Evolutionary conservation across 148 eudicot species (phyloP).

Genomic region (Heliosperma pusillum): DNA sequence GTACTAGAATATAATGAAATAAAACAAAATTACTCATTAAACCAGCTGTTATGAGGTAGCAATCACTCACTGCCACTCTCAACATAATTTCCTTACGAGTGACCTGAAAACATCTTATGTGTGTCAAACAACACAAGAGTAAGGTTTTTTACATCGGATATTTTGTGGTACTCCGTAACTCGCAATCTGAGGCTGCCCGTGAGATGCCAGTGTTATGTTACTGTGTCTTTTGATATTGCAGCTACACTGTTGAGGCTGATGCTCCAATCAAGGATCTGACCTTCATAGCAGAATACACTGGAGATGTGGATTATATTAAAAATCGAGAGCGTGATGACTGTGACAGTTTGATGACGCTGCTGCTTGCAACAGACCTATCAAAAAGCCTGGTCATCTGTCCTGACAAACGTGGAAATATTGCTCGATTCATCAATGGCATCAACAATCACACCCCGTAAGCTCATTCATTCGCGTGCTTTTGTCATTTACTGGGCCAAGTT

Average conservation of each 20-base stretch:
- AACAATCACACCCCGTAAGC: slow-evolving; percentile 84
- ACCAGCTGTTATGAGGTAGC: not conserved
- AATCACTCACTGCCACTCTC: too few species aligned
- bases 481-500: not conserved
- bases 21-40: not conserved
- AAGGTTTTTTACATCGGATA: not conserved
- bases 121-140: not conserved
- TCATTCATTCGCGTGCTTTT: not conserved
- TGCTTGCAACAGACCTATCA: slow-evolving; percentile 57
- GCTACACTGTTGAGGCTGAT: slow-evolving; percentile 85
- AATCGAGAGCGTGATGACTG: slow-evolving; percentile 83
- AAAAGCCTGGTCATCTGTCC: slow-evolving; percentile 83
- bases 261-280: slow-evolving; percentile 83
- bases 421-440: slow-evolving; percentile 90
- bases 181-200: not conserved
- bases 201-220: not conserved
- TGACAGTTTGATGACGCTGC: slow-evolving; percentile 94
- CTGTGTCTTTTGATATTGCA: slow-evolving; percentile 29
- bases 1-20: not conserved
- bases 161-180: too few species aligned
- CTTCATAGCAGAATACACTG: slow-evolving; percentile 67
- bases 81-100: too few species aligned
- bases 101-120: too few species aligned
- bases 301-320: slow-evolving; percentile 84
- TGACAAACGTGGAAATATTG: slow-evolving; percentile 85